Conservation (phyloP, 2,329 filamentous ascomycete genomes). For the Sordariomycetes sp. region DNA sequence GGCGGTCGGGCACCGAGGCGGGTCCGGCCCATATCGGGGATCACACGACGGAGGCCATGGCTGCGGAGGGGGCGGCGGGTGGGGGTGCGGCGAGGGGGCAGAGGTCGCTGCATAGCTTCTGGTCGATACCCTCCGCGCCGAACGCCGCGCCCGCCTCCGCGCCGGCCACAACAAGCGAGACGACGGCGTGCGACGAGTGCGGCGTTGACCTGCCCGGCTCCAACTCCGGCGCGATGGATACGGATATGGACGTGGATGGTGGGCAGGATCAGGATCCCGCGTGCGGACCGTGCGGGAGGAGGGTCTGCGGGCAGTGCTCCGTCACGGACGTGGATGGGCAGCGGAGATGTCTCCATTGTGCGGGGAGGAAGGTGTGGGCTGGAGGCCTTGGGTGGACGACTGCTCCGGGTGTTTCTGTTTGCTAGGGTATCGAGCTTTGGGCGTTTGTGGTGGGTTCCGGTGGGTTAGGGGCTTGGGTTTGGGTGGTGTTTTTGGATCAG, state of each 20-base stretch:
- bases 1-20: constrained; percentile 13
- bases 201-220: constrained; percentile 16
- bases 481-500: neutral
- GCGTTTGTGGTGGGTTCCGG: neutral
- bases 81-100: constrained; percentile 17
- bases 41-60: neutral
- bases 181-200: constrained; percentile 39
- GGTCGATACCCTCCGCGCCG: constrained; percentile 33
- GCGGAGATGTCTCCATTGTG: constrained; percentile 38
- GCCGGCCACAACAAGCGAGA: neutral
- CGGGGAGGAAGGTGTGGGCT: constrained; percentile 19
- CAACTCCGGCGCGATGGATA: constrained; percentile 20
- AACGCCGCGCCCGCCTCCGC: constrained; percentile 12
- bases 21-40: too few species aligned
- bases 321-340: constrained; percentile 43
- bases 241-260: constrained; percentile 23
- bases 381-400: constrained; percentile 10
- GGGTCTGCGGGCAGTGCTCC: constrained; percentile 46
- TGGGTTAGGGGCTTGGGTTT: neutral
- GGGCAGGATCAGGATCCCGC: constrained; percentile 15
- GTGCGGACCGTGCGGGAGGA: constrained; percentile 38
- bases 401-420: constrained; percentile 9
- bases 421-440: constrained; percentile 7
- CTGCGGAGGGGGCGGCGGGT: neutral
- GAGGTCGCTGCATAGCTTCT: constrained; percentile 46